phyloP scores from a whole-genome alignment of 2,329 filamentous ascomycete species.

The Mycosphaerella sp. region DNA sequence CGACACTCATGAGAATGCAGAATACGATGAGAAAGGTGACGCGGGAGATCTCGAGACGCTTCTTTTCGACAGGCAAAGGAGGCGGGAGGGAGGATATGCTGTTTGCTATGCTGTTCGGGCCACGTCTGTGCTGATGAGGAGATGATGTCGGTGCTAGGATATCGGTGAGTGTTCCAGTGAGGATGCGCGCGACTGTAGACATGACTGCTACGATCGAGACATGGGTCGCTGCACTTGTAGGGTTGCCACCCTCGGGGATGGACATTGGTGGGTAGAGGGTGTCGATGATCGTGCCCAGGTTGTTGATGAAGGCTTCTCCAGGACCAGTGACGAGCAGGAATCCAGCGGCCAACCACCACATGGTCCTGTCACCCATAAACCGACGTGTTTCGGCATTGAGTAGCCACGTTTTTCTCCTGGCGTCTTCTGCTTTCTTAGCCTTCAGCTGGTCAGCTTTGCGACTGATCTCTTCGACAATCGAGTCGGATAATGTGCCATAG shows the following conservation, averaged over 20 bases:
- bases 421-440: conserved; percentile 47
- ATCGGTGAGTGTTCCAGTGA: conserved; percentile 84
- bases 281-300: conserved; percentile 86
- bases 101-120: conserved; percentile 40
- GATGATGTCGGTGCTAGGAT: conserved; percentile 59
- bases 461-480: conserved; percentile 41
- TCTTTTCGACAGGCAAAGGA: conserved; percentile 16
- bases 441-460: conserved; percentile 44
- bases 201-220: conserved; percentile 88
- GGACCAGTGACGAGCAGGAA: conserved; percentile 93
- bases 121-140: conserved; percentile 52
- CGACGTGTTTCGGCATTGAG: conserved; percentile 83
- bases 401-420: conserved; percentile 78
- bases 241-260: conserved; percentile 51
- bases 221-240: conserved; percentile 70
- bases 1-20: conserved; percentile 63
- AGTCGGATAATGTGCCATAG: conserved; percentile 57
- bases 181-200: conserved; percentile 81
- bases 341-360: conserved; percentile 89
- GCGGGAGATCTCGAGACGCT: conserved; percentile 61
- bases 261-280: conserved; percentile 62
- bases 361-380: conserved; percentile 81
- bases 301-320: conserved; percentile 98
- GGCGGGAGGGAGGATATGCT: conserved; percentile 35
- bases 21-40: conserved; percentile 73